Evolutionary conservation across 352 stramenopile genomes (phyloP).

Genomic region (Phytophthora vignae): DNA sequence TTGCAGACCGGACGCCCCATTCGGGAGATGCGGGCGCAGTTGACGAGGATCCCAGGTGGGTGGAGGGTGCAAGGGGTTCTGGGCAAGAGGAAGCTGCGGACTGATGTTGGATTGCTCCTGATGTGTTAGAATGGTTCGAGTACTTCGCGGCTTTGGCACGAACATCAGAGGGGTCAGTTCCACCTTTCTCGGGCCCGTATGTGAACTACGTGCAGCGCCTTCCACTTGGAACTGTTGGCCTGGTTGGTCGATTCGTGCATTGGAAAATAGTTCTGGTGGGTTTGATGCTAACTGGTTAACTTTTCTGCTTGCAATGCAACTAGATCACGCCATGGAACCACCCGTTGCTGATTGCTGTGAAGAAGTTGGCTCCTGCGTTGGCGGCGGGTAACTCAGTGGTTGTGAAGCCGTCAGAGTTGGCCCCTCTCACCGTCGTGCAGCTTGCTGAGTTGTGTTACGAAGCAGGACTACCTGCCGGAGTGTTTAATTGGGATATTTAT

Average conservation of each 20-base stretch:
- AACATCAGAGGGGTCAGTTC: slow-evolving; percentile 69
- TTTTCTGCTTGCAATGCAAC: background rate
- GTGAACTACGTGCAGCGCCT: slow-evolving; percentile 66
- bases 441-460: slow-evolving; percentile 51
- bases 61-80: background rate
- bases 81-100: background rate
- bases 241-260: slow-evolving; percentile 27
- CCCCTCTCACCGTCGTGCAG: slow-evolving; percentile 64
- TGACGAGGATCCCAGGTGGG: slow-evolving; percentile 50
- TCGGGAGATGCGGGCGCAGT: slow-evolving; percentile 63
- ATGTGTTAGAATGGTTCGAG: slow-evolving; percentile 77
- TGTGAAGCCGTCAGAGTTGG: slow-evolving; percentile 89
- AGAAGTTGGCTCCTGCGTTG: slow-evolving; percentile 72
- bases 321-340: slow-evolving; percentile 88
- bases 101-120: background rate
- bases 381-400: slow-evolving; percentile 84
- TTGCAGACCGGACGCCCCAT: slow-evolving; percentile 70
- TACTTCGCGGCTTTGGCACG: slow-evolving; percentile 82
- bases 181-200: slow-evolving; percentile 65
- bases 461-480: slow-evolving; percentile 49
- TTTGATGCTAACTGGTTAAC: background rate
- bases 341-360: slow-evolving; percentile 79
- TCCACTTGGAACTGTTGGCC: slow-evolving; percentile 69
- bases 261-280: background rate
- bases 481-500: too few species aligned